Evolutionary conservation across 108 stramenopile species (phyloP), one percentile per base, ranked within the genome.

Genomic region (Craspedostauros australis): DNA sequence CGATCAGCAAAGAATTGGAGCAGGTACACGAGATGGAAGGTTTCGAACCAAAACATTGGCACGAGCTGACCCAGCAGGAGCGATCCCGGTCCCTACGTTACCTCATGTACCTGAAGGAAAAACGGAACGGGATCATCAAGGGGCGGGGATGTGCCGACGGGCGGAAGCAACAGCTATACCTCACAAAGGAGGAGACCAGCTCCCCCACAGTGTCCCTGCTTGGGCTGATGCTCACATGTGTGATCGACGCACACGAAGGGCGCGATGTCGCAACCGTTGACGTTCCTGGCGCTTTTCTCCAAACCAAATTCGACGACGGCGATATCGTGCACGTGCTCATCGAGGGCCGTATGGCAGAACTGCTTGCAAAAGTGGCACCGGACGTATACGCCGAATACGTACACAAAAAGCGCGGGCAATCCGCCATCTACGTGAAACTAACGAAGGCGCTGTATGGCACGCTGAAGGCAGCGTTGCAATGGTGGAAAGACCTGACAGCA

Each of bases 91-190:
- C 77, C 1, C 60, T 79, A 11, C 39, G 34, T 16, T 70, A 69
- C 39, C 54, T 73, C 0, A 73, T 72, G 61, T 72, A 66, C 55
- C 42, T 78, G 3, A 78, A 70, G 31, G 33, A 72, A 39, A 79
- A 71, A 32, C 30, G 61, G 9, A 51, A 39, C 36, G 63, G 71
- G 24, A 46, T 23, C 2, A 62, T 73, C 31, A 80, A 80, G 46
- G 68, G 24, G 0, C 46, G 75, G 14, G 73, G 67, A 0, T 75
- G 68, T 34, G 50, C 54, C 28, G 51, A 68, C 38, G 75, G 75
- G 14, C 46, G 57, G 9, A 60, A 39, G 16, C 75, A 72, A 31
- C 23, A 61, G 1, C 31, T 28, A 4, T 71, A 65, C 38, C 29
- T 38, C 0, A 18, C 3, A n/a, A 65, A 64, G 22, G 68, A 73